Evolutionary conservation across 768 basidiomycete species (phyloP), one percentile per base, ranked within the genome.

Genomic region (Kwoniella shandongensis): DNA sequence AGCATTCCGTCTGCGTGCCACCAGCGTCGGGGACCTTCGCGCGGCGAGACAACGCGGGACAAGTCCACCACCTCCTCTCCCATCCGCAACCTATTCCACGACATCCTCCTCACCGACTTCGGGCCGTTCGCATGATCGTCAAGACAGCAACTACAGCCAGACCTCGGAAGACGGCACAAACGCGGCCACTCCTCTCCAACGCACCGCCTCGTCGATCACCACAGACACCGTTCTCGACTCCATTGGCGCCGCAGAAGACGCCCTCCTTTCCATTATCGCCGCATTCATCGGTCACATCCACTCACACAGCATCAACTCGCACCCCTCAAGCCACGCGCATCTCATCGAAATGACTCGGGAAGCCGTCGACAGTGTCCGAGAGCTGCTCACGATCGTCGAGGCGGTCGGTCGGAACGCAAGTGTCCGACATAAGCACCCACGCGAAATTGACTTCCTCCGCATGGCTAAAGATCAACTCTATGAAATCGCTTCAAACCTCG

Each of bases 211-310:
- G 41, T 7, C 22, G 8, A 29, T 55, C 25, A 63, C 65, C 38
- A 6, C 32, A 6, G 13, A 32, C 13, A 32, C 32, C 32, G 56
- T 73, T 13, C 41, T 44, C 44, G 63, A 60, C n/a, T 54, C 62
- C 2, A 61, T 96, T 42, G 84, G 87, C n/a, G 78, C 80, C 60
- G 89, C 89, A 13, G 91, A 96, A 72, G 92, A 96, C 71, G 84
- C 87, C 46, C 88, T 93, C 67, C 81, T 98, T 11, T 94, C 91
- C 4, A 89, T 91, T 18, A 91, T 96, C 70, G 93, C 96, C 20
- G 94, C 93, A 5, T 92, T 99, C 75, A 96, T 99, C 67, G 94
- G 93, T 1, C 92, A 97, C 72, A 89, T 91, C 1, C 94, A 98
- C 69, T 89, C 89, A 15, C 89, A 97, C 80, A 86, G 89, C 20